Base-by-base conservation (phyloP, 345 rosid species). In the Lepidium africanum region DNA sequence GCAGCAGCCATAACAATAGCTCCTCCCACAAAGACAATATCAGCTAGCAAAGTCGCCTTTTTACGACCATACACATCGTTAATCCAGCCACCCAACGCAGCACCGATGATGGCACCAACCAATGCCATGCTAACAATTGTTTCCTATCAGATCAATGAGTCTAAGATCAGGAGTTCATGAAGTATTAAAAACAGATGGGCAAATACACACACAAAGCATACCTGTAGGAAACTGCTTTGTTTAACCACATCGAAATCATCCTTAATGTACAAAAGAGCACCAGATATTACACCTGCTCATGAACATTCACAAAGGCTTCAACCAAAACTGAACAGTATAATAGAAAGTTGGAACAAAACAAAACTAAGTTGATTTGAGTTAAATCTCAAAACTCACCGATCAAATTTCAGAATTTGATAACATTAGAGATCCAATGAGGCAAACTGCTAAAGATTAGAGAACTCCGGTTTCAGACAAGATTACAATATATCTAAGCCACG, bases 71-170 rank as follows among this genome's bases (percentile, higher is more conserved):
- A 84, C 25, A 83, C 74, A 81, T 94, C 99, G 66, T 94, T 94
- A 19, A 94, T 86, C 99, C 97, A 94, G 42, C 99, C 99, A 25
- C 96, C 97, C 13, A 83, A 71, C 43, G 96, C 93, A 36, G 99
- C 99, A 75, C 99, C 99, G 30, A 91, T 65, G 1, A 94, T 84
- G 5, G 99, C 99, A 80, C 99, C 99, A 53, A 94, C 88, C 82
- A 91, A 59, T 54, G 97, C 96, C 99, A 94, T 94, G 77, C 99
- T 91, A 36, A 94, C 99, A 81, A 94, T 94, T 56, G 96, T 94
- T 86, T 94, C 99, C 99, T 94, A 86, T 74, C 69, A 46, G 36
- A 47, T 27, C 32, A 27, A 5, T 27, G 32, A 27, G 32, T 27
- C 32, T 27, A 27, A 27, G 32, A 27, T 27, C 32, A 27, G 32